Evolutionary conservation across 2,329 filamentous ascomycete genomes (phyloP).

Genomic region (Hypoxylon sp.): DNA sequence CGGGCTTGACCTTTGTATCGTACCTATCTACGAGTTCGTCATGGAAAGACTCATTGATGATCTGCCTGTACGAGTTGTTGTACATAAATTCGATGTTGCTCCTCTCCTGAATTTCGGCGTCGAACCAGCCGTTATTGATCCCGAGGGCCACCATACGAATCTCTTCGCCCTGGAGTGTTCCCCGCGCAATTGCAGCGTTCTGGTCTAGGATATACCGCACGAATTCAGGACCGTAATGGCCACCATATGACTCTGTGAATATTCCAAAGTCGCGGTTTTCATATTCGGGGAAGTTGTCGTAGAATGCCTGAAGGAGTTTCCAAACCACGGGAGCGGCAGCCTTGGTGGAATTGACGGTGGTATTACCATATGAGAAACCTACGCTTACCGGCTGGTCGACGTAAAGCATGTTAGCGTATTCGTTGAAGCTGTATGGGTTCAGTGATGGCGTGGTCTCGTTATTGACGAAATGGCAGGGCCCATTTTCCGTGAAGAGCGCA

Average conservation of each 20-base stretch:
- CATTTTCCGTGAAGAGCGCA: constrained; percentile 61
- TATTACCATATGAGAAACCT: constrained; percentile 60
- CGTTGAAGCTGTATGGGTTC: constrained; percentile 63
- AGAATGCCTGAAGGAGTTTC: constrained; percentile 73
- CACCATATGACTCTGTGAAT: constrained; percentile 69
- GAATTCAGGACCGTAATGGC: constrained; percentile 72
- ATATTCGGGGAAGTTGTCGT: constrained; percentile 74
- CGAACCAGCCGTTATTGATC: constrained; percentile 54
- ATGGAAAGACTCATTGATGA: constrained; percentile 57
- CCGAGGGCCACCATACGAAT: constrained; percentile 55
- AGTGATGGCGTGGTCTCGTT: constrained; percentile 55
- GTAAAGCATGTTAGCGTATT: constrained; percentile 61
- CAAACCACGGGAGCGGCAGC: constrained; percentile 67
- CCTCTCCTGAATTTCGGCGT: constrained; percentile 45
- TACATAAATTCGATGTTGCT: constrained; percentile 53
- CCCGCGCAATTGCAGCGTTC: constrained; percentile 65
- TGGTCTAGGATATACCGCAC: constrained; percentile 69
- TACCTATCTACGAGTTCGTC: constrained; percentile 54
- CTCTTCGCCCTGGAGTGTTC: constrained; percentile 54
- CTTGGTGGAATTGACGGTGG: constrained; percentile 58
- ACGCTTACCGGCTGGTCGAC: constrained; percentile 57
- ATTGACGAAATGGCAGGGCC: constrained; percentile 61
- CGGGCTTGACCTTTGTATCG: constrained; percentile 56
- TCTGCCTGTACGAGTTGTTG: constrained; percentile 57
- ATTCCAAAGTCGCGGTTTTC: constrained; percentile 70